These are phyloP conservation scores for Serendipita sp. DNA, from an alignment of 768 basidiomycete genomes.

Conservation along the genomic window DNA sequence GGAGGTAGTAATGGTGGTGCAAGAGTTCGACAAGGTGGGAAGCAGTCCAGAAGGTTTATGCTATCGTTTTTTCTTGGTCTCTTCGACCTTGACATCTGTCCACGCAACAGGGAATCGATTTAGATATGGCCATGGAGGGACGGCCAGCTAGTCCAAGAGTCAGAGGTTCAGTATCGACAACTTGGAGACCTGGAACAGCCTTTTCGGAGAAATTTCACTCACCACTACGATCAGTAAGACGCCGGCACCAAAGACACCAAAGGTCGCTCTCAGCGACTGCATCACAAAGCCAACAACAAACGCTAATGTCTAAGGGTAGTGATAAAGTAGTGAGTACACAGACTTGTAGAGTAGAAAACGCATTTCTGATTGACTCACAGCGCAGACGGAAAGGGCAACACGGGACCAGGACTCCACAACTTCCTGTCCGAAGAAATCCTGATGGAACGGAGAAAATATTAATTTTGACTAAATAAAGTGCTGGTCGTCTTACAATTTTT, in stretches of 20 bases:
- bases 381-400: not conserved
- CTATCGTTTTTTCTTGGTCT: conserved; percentile 3
- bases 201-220: not conserved
- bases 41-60: not conserved
- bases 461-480: not conserved
- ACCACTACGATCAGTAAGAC: not conserved
- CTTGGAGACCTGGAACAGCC: not conserved
- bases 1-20: too few species aligned
- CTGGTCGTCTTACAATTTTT: not conserved
- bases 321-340: not conserved
- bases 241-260: not conserved
- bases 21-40: too few species aligned
- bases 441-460: not conserved
- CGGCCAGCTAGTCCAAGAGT: not conserved
- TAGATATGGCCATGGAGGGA: conserved; percentile 2
- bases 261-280: not conserved
- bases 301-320: not conserved
- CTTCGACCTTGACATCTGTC: not conserved
- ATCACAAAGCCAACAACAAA: not conserved
- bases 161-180: not conserved
- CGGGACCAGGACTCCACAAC: not conserved
- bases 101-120: conserved; percentile 4
- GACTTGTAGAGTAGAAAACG: too few species aligned
- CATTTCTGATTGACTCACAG: not conserved
- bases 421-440: not conserved